These are phyloP conservation scores for Lichtheimia ramosa DNA, from an alignment of 371 early-diverging fungal genomes.

Conservation along the genomic window DNA sequence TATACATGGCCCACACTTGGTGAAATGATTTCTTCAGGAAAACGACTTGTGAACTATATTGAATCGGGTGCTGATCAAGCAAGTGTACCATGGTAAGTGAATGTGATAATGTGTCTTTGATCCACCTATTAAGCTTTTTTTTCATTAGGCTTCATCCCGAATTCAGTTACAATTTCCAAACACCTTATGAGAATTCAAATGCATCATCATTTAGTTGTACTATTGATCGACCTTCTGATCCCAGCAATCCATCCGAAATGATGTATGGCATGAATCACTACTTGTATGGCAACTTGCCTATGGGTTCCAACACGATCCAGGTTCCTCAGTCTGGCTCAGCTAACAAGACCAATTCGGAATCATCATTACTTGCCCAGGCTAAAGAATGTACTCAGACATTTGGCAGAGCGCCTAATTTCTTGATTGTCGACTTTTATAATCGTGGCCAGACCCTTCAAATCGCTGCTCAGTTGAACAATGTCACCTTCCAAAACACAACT, in stretches of 20 bases:
- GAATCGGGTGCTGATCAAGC: constrained; percentile 56
- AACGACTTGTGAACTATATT: constrained; percentile 66
- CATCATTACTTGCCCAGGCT: constrained; percentile 44
- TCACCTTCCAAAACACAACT: constrained; percentile 35
- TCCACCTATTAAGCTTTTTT: background rate
- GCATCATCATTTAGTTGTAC: constrained; percentile 45
- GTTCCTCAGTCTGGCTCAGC: constrained; percentile 55
- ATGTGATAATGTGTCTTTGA: background rate
- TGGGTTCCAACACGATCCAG: constrained; percentile 34
- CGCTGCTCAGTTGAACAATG: constrained; percentile 67
- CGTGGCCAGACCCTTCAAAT: constrained; percentile 52
- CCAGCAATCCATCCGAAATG: constrained; percentile 24
- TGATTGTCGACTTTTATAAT: constrained; percentile 79
- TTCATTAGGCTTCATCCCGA: constrained; percentile 51
- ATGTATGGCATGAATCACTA: constrained; percentile 69
- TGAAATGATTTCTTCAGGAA: constrained; percentile 63
- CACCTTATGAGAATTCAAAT: constrained; percentile 50
- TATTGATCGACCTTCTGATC: constrained; percentile 53
- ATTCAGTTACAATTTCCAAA: constrained; percentile 60
- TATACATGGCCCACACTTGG: constrained; percentile 69
- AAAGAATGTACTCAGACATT: constrained; percentile 46
- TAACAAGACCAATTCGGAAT: constrained; percentile 46
- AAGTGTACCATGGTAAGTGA: constrained; percentile 60
- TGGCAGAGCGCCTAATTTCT: constrained; percentile 63
- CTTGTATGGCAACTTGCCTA: constrained; percentile 39